Conservation (phyloP, 192 early-diverging fungal species). For the Kappamyces sp. region DNA sequence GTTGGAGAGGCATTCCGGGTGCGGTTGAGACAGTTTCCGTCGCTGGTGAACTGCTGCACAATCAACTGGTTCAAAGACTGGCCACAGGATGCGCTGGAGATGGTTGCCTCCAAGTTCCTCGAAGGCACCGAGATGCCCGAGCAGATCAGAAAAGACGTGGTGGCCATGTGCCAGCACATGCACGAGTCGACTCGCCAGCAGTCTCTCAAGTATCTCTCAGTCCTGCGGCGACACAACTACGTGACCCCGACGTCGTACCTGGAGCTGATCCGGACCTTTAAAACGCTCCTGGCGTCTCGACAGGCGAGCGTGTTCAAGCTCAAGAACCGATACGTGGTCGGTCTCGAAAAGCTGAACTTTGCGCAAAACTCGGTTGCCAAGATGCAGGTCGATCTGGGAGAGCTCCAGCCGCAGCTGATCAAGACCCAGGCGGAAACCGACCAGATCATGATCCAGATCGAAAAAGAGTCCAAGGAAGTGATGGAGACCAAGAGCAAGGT, state of each 20-base stretch:
- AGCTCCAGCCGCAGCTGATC: slow-evolving; percentile 52
- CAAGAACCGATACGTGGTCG: slow-evolving; percentile 48
- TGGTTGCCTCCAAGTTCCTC: slow-evolving; percentile 52
- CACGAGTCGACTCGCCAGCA: slow-evolving; percentile 47
- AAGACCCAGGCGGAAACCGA: slow-evolving; percentile 51
- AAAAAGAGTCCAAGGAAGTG: slow-evolving; percentile 54
- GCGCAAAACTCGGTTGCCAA: slow-evolving; percentile 51
- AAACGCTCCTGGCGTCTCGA: slow-evolving; percentile 38
- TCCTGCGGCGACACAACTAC: slow-evolving; percentile 48
- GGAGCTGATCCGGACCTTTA: slow-evolving; percentile 53
- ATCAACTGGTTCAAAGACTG: slow-evolving; percentile 61
- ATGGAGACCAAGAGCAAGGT: slow-evolving; percentile 44
- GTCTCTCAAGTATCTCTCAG: slow-evolving; percentile 38
- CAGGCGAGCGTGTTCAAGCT: slow-evolving; percentile 38
- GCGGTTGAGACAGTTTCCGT: slow-evolving; percentile 50
- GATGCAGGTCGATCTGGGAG: slow-evolving; percentile 55
- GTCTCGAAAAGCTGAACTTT: slow-evolving; percentile 54
- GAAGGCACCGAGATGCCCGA: slow-evolving; percentile 46
- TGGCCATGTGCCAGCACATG: slow-evolving; percentile 55
- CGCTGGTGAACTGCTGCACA: slow-evolving; percentile 56
- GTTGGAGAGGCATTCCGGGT: slow-evolving; percentile 57
- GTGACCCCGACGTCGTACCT: slow-evolving; percentile 58
- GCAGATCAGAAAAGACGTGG: slow-evolving; percentile 36
- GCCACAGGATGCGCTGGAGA: slow-evolving; percentile 54
- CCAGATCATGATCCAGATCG: slow-evolving; percentile 51